A percentile compares a stretch with the other conserved stretches of the same genome.
Evolutionary conservation across 169 alveolate species (phyloP).

Genomic region (Sarcocystis neurona): DNA sequence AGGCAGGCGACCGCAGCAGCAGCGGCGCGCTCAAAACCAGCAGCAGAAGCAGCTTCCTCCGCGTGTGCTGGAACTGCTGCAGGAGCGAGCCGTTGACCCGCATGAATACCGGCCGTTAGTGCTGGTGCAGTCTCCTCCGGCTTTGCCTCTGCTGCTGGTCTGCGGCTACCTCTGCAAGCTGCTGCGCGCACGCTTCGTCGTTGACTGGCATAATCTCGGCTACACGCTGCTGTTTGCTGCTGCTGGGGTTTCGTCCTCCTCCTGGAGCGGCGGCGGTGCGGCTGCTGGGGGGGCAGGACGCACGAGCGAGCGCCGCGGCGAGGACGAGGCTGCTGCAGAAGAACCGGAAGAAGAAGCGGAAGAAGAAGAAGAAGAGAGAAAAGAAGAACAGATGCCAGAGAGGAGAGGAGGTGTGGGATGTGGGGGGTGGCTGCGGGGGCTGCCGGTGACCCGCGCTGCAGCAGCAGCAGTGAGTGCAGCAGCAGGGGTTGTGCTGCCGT

Average conservation of each 20-base stretch:
- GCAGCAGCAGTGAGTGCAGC: neutral
- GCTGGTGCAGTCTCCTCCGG: slow-evolving; percentile 90
- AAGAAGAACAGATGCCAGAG: neutral
- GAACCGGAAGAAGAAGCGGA: too few species aligned
- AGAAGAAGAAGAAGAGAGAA: too few species aligned
- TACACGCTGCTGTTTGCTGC: slow-evolving; percentile 80
- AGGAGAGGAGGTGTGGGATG: too few species aligned
- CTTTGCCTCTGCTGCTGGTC: slow-evolving; percentile 81
- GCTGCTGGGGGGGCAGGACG: too few species aligned
- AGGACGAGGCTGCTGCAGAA: neutral
- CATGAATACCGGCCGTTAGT: slow-evolving; percentile 73
- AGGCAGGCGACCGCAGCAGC: too few species aligned
- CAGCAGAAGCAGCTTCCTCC: slow-evolving; percentile 13
- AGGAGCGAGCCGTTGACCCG: slow-evolving; percentile 71
- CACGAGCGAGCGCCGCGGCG: neutral
- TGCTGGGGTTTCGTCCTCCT: too few species aligned
- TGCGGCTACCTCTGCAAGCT: slow-evolving; percentile 70
- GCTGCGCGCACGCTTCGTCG: slow-evolving; percentile 70
- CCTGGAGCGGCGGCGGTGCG: too few species aligned
- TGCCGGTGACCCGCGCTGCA: neutral
- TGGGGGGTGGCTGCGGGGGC: too few species aligned
- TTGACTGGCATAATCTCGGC: slow-evolving; percentile 94
- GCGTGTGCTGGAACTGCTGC: slow-evolving; percentile 29
- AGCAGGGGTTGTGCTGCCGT: too few species aligned
- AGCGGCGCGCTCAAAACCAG: too few species aligned